phyloP scores from a whole-genome alignment of 164 flowering plant genomes.

The Liquidambar formosana region DNA sequence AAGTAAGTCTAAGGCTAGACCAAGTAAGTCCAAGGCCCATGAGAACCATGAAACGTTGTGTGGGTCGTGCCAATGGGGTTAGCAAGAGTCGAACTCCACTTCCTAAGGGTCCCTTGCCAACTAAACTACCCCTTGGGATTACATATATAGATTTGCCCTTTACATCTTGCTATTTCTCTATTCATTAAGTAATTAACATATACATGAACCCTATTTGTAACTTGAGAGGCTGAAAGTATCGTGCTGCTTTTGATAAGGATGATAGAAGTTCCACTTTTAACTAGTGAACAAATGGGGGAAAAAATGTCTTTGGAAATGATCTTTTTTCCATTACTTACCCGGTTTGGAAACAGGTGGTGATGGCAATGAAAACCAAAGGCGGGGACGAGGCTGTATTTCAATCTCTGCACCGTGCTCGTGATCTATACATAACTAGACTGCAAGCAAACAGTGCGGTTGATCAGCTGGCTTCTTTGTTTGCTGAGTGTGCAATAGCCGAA shows the following conservation, averaged over 20 bases:
- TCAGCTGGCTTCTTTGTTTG: constrained; percentile 88
- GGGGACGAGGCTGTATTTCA: constrained; percentile 77
- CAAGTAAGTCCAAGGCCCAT: too few relatives aligned
- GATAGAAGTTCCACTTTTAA: background rate
- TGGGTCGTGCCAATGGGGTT: too few relatives aligned
- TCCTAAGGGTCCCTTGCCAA: too few relatives aligned
- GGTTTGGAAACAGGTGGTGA: constrained; percentile 58
- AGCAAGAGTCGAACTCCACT: too few relatives aligned
- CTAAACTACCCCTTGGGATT: too few relatives aligned
- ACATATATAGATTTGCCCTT: too few relatives aligned
- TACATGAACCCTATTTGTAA: background rate
- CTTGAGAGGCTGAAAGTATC: background rate
- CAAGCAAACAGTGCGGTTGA: constrained; percentile 68
- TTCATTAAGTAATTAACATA: background rate
- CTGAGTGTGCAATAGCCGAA: constrained; percentile 97
- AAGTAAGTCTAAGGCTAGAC: too few relatives aligned
- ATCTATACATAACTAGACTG: constrained; percentile 61
- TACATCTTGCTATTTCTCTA: background rate
- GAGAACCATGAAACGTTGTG: too few relatives aligned
- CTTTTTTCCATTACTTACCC: background rate
- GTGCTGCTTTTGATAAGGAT: background rate
- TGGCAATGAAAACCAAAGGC: constrained; percentile 69
- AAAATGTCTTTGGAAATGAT: background rate
- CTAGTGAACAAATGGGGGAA: background rate
- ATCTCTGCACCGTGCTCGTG: constrained; percentile 76